These are phyloP conservation scores for Neofusicoccum sp. DNA, from an alignment of 2,329 filamentous ascomycete genomes.

Conservation along the genomic window DNA sequence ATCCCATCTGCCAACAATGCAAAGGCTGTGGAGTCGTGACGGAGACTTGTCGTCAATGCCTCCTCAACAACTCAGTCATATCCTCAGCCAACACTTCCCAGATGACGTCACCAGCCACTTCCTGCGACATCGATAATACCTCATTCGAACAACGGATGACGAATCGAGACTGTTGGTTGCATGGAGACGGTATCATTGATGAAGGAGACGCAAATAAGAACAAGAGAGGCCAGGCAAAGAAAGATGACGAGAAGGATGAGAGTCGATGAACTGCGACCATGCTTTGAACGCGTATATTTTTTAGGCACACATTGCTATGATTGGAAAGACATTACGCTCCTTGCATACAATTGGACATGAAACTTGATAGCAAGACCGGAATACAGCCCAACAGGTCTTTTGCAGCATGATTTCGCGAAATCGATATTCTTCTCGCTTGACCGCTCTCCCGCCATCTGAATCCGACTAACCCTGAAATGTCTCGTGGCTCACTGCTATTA, in stretches of 20 bases:
- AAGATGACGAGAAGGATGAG: too few relatives aligned
- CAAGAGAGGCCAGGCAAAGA: background rate
- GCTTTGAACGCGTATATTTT: too few relatives aligned
- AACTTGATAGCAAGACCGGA: too few relatives aligned
- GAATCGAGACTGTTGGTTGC: background rate
- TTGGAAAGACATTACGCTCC: too few relatives aligned
- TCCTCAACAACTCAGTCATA: background rate
- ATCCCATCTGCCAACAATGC: conserved; percentile 16
- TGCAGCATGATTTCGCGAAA: too few relatives aligned
- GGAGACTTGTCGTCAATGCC: conserved; percentile 7
- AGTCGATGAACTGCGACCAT: too few relatives aligned
- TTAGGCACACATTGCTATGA: too few relatives aligned
- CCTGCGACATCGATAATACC: background rate
- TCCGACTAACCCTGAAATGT: background rate
- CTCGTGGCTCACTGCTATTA: background rate
- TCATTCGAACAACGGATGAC: background rate
- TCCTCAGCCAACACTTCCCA: conserved; percentile 4
- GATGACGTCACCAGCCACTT: conserved; percentile 7
- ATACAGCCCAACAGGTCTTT: too few relatives aligned
- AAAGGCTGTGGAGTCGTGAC: conserved; percentile 14
- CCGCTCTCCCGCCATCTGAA: too few relatives aligned
- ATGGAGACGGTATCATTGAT: background rate
- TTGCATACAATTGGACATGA: too few relatives aligned
- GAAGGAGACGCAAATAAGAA: background rate
- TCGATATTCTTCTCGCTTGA: too few relatives aligned